Evolutionary conservation across 306 rosid genomes (phyloP), one percentile per base, ranked within the genome.

Genomic region (Vigna unguiculata): DNA sequence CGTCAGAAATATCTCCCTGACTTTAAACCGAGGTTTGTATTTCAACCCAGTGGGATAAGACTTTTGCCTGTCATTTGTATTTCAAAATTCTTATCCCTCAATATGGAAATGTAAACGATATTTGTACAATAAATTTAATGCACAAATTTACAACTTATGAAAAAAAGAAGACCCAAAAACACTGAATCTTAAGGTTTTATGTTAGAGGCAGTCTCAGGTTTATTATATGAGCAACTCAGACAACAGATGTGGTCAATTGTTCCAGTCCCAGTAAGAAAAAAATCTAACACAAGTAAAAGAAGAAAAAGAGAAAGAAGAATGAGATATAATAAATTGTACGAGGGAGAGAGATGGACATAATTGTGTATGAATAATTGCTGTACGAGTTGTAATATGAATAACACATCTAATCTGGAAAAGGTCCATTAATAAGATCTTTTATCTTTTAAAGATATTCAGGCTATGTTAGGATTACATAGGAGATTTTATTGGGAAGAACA

Each of bases 381-480:
- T 46, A 46, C 0, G 15, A 14, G 6, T 46, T 14, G 17, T 46
- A 14, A 14, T 46, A 4, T 46, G 51, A 46, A 14, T 14, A 14
- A 15, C 52, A 14, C 17, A 15, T 15, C 15, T 46, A 6, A 12
- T 34, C 19, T 62, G 40, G 17, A 54, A 59, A 54, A 14, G n/a
- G 9, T 70, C n/a, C 8, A 22, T 21, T 28, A 72, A 71, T 5
- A 20, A 21, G 17, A 3, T 75, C 25, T 59, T 2, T 52, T 52
- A 17, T 49, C 28, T 12, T 71, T 63, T 79, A 74, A 75, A 91
- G 97, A 84, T 92, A 91, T 82, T 82, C 97, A 34, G 97, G 96
- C 59, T 90, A n/a, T n/a, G n/a, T n/a, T n/a, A n/a, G n/a, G n/a
- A n/a, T n/a, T n/a, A n/a, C n/a, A n/a, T n/a, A n/a, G n/a, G n/a